phyloP scores from a whole-genome alignment of 192 early-diverging fungal genomes.

The Coemansia guatemalensis region DNA sequence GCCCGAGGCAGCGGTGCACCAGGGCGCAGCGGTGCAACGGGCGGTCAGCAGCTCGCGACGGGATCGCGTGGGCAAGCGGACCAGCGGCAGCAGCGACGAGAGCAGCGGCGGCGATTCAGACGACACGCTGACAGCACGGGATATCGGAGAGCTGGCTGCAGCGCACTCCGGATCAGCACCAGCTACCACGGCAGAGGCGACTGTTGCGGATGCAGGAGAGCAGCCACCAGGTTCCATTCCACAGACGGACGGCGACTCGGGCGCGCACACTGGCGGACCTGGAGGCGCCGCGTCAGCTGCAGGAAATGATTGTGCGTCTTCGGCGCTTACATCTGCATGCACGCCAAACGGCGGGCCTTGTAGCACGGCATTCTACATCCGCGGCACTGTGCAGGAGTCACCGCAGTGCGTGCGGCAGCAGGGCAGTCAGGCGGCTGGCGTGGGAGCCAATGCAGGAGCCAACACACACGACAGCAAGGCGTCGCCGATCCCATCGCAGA shows the following conservation, averaged over 20 bases:
- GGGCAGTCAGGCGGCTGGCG: not conserved
- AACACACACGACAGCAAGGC: not conserved
- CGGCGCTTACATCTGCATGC: conserved; percentile 4
- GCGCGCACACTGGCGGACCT: conserved; percentile 9
- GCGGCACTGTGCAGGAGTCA: not conserved
- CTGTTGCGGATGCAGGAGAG: not conserved
- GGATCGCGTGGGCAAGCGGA: conserved; percentile 15
- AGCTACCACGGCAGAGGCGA: not conserved
- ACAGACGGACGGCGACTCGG: conserved; percentile 11
- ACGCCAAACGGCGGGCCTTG: not conserved
- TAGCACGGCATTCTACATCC: conserved; percentile 5
- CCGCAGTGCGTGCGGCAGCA: conserved; percentile 1
- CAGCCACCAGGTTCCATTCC: conserved; percentile 11
- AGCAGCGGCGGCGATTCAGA: conserved; percentile 46
- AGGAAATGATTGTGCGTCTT: conserved; percentile 6
- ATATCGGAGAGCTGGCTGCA: conserved; percentile 6
- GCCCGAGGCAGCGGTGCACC: conserved; percentile 4
- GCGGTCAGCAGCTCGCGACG: conserved; percentile 3
- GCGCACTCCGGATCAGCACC: not conserved
- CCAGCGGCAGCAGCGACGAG: conserved; percentile 29
- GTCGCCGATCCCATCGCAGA: not conserved
- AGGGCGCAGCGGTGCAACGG: conserved; percentile 1
- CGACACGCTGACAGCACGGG: conserved; percentile 37
- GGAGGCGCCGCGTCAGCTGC: not conserved
- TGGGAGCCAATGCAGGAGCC: not conserved